Percentiles rank a stretch among this genome's conserved stretches.
phyloP scores from a whole-genome alignment of 495 filamentous ascomycete species.

The Entonaema liquescens region DNA sequence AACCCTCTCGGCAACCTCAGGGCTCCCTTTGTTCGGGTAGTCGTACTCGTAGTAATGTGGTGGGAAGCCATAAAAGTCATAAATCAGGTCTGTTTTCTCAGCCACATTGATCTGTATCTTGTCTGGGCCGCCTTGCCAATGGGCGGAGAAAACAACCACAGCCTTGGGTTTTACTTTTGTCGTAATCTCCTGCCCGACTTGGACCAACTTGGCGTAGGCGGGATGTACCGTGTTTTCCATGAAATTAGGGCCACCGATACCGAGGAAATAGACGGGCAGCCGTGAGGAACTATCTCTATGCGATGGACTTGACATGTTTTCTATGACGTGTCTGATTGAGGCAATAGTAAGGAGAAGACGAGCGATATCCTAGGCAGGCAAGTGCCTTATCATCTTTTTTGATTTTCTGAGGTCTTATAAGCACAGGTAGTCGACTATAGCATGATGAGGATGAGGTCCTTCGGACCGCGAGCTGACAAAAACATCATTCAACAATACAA shows the following conservation, averaged over 20 bases:
- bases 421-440: not conserved
- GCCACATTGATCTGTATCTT: not conserved
- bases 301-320: not conserved
- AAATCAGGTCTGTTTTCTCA: not conserved
- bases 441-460: not conserved
- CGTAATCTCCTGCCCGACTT: not conserved
- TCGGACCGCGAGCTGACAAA: not conserved
- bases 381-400: too few species aligned
- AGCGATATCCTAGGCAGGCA: not conserved
- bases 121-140: not conserved
- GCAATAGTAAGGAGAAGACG: not conserved
- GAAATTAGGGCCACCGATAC: not conserved
- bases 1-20: not conserved
- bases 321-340: too few species aligned
- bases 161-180: not conserved
- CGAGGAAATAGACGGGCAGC: not conserved
- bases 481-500: not conserved
- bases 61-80: not conserved
- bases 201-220: not conserved
- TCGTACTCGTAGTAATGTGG: not conserved
- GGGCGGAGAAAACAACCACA: not conserved
- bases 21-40: not conserved
- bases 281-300: not conserved
- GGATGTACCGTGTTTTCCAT: not conserved
- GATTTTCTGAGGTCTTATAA: not conserved